Percentiles rank a stretch among this genome's conserved stretches.
phyloP scores from a whole-genome alignment of 202 grass and related monocot species.

The Carex arenaria region DNA sequence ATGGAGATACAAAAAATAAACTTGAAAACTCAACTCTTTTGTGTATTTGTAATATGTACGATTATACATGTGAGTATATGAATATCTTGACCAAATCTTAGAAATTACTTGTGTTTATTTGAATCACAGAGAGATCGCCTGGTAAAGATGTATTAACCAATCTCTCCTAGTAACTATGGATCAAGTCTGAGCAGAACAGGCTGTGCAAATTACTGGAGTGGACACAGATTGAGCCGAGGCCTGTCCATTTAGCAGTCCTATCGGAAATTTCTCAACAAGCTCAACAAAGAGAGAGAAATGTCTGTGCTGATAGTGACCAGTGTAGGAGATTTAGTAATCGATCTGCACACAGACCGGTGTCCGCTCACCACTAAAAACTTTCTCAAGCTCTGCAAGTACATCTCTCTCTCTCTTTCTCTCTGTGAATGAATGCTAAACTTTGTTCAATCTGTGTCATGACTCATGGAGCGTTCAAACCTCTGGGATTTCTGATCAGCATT shows the following conservation, averaged over 20 bases:
- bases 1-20: no score
- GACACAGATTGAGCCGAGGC: no score
- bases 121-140: no score
- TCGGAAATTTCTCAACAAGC: neutral
- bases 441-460: neutral
- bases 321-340: constrained; percentile 79
- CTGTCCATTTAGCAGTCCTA: no score
- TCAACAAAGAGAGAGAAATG: constrained; percentile 34
- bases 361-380: constrained; percentile 90
- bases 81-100: no score
- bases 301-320: constrained; percentile 96
- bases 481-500: neutral
- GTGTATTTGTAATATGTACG: no score
- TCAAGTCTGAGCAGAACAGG: no score
- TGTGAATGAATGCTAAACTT: neutral
- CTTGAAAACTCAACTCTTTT: no score
- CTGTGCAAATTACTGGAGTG: no score
- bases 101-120: no score
- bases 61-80: no score
- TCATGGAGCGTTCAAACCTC: neutral
- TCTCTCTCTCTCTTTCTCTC: neutral
- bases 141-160: neutral
- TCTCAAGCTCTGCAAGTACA: constrained; percentile 96
- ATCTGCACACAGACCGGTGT: constrained; percentile 70
- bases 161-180: neutral